Evolutionary conservation across 2,329 filamentous ascomycete genomes (phyloP).

Genomic region (Curvularia hawaiiensis): DNA sequence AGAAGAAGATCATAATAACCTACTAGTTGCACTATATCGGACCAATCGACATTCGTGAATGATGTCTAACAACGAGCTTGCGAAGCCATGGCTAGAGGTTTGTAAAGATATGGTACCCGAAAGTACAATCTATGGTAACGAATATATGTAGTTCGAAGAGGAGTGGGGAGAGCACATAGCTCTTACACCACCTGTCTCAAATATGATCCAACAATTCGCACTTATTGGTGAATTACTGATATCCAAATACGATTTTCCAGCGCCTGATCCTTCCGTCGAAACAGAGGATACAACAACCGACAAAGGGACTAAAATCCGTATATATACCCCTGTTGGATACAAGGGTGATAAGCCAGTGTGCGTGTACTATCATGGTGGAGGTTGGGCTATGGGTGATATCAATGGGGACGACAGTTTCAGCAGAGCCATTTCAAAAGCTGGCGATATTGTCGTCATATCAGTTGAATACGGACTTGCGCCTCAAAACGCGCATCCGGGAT

Average conservation of each 20-base stretch:
- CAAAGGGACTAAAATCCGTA: conserved; percentile 36
- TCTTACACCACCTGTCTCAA: conserved; percentile 30
- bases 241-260: conserved; percentile 35
- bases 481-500: conserved; percentile 39
- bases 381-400: conserved; percentile 47
- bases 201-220: conserved; percentile 22
- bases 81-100: conserved; percentile 38
- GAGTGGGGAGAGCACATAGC: conserved; percentile 38
- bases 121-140: conserved; percentile 1
- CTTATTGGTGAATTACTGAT: conserved; percentile 26
- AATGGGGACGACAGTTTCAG: conserved; percentile 41
- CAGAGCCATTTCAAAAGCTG: conserved; percentile 31
- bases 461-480: conserved; percentile 46
- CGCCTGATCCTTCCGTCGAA: conserved; percentile 39
- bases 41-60: neutral
- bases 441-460: conserved; percentile 40
- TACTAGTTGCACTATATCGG: neutral
- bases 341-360: conserved; percentile 39
- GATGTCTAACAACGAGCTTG: conserved; percentile 28
- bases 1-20: neutral
- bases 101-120: conserved; percentile 18
- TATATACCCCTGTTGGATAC: conserved; percentile 44
- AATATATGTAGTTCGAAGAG: conserved; percentile 35
- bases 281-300: conserved; percentile 37
- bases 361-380: conserved; percentile 46